Evolutionary conservation across 1,284 basidiomycete species (phyloP).

Genomic region (Gomphus bonarii): DNA sequence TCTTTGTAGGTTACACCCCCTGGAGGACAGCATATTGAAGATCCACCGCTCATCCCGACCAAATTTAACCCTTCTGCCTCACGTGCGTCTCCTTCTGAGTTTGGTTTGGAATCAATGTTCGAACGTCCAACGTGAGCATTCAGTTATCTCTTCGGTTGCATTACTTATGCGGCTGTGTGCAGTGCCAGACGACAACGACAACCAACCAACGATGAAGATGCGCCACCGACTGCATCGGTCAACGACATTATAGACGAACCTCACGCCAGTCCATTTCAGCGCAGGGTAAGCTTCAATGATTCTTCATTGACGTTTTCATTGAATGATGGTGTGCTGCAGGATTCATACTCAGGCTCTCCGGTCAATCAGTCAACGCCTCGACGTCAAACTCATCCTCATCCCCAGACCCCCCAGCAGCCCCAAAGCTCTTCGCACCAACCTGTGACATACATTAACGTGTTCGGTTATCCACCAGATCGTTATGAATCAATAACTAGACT

Average conservation of each 20-base stretch:
- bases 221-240: slow-evolving; percentile 7
- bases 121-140: slow-evolving; percentile 7
- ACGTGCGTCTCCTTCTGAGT: slow-evolving; percentile 9
- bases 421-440: not conserved
- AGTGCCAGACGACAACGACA: slow-evolving; percentile 7
- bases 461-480: slow-evolving; percentile 10
- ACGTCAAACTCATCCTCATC: not conserved
- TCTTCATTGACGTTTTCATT: not conserved
- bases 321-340: not conserved
- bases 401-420: not conserved
- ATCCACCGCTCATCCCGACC: slow-evolving; percentile 10
- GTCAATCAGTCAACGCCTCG: not conserved
- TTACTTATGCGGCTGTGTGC: not conserved
- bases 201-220: slow-evolving; percentile 8
- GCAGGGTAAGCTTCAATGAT: not conserved
- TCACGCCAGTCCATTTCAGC: slow-evolving; percentile 6
- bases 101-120: slow-evolving; percentile 11
- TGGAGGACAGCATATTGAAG: slow-evolving; percentile 9
- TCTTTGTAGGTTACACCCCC: slow-evolving; percentile 3
- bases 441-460: slow-evolving; percentile 9
- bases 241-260: slow-evolving; percentile 9
- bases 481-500: slow-evolving; percentile 2
- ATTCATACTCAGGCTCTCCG: slow-evolving; percentile 6
- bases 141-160: not conserved
- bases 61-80: slow-evolving; percentile 10